These are phyloP conservation scores for Neonectria faginata DNA, from an alignment of 2,329 filamentous ascomycete genomes.

Conservation along the genomic window DNA sequence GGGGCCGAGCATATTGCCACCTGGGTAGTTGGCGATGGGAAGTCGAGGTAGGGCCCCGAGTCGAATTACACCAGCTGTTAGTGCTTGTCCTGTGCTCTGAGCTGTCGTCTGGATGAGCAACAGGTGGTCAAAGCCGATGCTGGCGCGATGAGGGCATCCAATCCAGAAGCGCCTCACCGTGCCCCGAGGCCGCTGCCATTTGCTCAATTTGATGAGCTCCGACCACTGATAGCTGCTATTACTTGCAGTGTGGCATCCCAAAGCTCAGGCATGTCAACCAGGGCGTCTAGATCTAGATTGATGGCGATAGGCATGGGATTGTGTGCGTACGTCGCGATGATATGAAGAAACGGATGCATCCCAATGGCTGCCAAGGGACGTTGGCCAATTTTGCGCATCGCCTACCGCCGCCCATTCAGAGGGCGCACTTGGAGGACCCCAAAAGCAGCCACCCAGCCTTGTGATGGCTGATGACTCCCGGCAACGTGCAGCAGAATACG, in stretches of 20 bases:
- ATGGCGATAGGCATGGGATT: constrained; percentile 13
- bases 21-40: neutral
- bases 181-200: constrained; percentile 23
- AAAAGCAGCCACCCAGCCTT: constrained; percentile 9
- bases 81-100: constrained; percentile 12
- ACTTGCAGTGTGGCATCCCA: constrained; percentile 15
- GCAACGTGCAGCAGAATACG: neutral
- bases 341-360: constrained; percentile 5
- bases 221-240: neutral
- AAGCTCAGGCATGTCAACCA: constrained; percentile 16
- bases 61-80: constrained; percentile 11
- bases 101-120: constrained; percentile 8
- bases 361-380: constrained; percentile 10
- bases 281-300: constrained; percentile 10
- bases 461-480: neutral
- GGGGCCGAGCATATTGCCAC: constrained; percentile 17
- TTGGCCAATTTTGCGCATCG: constrained; percentile 23
- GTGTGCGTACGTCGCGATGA: neutral
- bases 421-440: neutral
- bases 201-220: constrained; percentile 10
- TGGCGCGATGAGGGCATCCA: constrained; percentile 34
- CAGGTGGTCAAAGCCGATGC: constrained; percentile 28
- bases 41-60: neutral
- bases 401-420: constrained; percentile 20
- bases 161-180: constrained; percentile 33